A percentile compares a stretch with the other conserved stretches of the same genome.
Conservation (phyloP, 2,329 filamentous ascomycete genomes). For the Westerdykella sp. region DNA sequence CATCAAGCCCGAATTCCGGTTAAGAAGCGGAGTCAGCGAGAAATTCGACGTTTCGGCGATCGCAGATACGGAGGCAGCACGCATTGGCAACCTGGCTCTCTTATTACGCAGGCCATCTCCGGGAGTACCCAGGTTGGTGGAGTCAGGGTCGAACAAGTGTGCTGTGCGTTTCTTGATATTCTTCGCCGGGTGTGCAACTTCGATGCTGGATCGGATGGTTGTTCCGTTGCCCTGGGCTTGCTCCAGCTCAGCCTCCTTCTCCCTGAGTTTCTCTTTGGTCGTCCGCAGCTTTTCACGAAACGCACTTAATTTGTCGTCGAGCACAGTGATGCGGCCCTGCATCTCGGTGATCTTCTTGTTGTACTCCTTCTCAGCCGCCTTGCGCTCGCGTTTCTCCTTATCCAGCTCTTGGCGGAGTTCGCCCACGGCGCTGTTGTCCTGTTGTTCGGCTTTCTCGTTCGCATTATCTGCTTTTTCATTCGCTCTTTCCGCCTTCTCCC, state of each 20-base stretch:
- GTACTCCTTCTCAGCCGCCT: constrained; percentile 47
- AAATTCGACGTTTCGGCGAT: constrained; percentile 85
- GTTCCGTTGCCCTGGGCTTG: constrained; percentile 40
- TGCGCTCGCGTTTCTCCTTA: constrained; percentile 46
- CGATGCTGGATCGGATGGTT: constrained; percentile 24
- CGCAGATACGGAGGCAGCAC: constrained; percentile 49
- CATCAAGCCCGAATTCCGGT: constrained; percentile 57
- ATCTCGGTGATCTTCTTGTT: constrained; percentile 56
- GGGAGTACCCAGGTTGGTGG: constrained; percentile 44
- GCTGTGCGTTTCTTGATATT: constrained; percentile 39
- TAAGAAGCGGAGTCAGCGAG: constrained; percentile 90
- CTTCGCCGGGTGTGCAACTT: constrained; percentile 35
- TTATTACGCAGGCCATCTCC: constrained; percentile 44
- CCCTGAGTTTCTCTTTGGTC: constrained; percentile 67
- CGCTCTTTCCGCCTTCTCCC: constrained; percentile 14
- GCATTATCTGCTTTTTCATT: constrained; percentile 10
- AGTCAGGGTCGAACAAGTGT: constrained; percentile 42
- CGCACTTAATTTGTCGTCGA: constrained; percentile 65
- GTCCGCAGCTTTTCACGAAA: constrained; percentile 64
- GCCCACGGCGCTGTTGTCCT: constrained; percentile 41
- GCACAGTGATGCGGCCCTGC: constrained; percentile 55
- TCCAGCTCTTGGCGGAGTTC: constrained; percentile 47
- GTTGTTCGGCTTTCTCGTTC: constrained; percentile 36
- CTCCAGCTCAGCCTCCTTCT: constrained; percentile 49
- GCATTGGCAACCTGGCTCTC: constrained; percentile 36